Conservation (phyloP, 2,329 filamentous ascomycete genomes). For the Sporothrix protearum region DNA sequence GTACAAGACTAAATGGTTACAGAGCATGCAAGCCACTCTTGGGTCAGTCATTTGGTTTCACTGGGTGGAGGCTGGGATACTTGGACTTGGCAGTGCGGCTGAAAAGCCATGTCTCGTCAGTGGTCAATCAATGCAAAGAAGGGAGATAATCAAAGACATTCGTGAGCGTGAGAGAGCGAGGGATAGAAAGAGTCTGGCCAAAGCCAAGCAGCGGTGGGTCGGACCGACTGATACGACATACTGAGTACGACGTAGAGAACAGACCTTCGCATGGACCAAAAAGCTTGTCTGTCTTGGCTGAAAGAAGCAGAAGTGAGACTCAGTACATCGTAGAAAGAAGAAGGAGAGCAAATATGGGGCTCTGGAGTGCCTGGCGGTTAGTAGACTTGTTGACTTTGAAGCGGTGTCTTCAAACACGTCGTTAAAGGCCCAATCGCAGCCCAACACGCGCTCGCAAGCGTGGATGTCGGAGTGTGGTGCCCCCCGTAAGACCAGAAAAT, state of each 20-base stretch:
- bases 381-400: background rate
- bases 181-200: background rate
- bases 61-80: background rate
- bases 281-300: conserved; percentile 6
- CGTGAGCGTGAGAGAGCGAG: background rate
- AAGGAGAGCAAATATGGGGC: background rate
- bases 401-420: background rate
- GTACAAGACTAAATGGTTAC: no score
- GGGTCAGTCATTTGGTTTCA: background rate
- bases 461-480: background rate
- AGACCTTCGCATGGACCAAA: background rate
- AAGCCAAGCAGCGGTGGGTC: background rate
- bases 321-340: background rate
- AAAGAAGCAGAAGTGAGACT: no score
- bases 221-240: no score
- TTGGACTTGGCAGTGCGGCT: background rate
- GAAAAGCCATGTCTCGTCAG: background rate
- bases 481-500: conserved; percentile 1
- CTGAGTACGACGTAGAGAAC: no score
- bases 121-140: background rate
- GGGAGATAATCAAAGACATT: background rate
- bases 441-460: background rate
- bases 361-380: background rate
- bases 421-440: background rate
- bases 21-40: background rate